Evolutionary conservation across 1,284 basidiomycete species (phyloP).

Genomic region (Tremellales sp.): DNA sequence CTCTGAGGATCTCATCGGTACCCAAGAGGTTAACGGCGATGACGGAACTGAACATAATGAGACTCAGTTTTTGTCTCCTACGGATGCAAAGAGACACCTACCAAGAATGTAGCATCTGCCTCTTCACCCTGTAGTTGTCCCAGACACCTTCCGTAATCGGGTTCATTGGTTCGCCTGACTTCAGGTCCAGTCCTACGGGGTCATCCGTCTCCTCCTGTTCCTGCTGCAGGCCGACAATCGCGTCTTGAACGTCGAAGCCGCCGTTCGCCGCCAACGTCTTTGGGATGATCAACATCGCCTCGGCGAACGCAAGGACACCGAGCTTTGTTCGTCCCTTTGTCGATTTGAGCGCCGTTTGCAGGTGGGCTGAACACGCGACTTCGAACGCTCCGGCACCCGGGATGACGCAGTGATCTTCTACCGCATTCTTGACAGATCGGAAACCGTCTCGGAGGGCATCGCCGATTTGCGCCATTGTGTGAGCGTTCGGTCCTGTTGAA

Average conservation of each 20-base stretch:
- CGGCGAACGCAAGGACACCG: conserved; percentile 95
- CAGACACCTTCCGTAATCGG: conserved; percentile 93
- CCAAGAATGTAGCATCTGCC: conserved; percentile 98
- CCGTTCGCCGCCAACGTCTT: conserved; percentile 97
- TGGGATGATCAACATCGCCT: conserved; percentile 89
- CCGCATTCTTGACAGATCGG: conserved; percentile 92
- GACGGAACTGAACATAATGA: conserved; percentile 65
- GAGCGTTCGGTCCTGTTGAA: conserved; percentile 71
- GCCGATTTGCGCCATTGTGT: conserved; percentile 95
- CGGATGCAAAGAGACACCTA: conserved; percentile 47
- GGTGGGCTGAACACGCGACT: conserved; percentile 82
- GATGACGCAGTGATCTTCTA: conserved; percentile 84
- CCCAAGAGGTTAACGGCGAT: conserved; percentile 94
- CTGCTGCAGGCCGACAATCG: conserved; percentile 85
- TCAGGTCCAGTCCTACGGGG: conserved; percentile 86
- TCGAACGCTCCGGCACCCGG: conserved; percentile 98
- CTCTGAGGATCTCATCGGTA: conserved; percentile 91
- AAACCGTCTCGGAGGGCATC: conserved; percentile 96
- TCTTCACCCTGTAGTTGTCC: conserved; percentile 99
- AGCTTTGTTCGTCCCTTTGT: conserved; percentile 93
- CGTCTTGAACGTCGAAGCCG: conserved; percentile 96
- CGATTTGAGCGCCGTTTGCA: conserved; percentile 71
- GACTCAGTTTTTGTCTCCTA: neutral
- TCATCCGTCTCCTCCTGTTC: conserved; percentile 86
- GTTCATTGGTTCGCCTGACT: conserved; percentile 94